Evolutionary conservation across 73 alveolate genomes (phyloP), one percentile per base, ranked within the genome.

Genomic region (Durusdinium trenchii): DNA sequence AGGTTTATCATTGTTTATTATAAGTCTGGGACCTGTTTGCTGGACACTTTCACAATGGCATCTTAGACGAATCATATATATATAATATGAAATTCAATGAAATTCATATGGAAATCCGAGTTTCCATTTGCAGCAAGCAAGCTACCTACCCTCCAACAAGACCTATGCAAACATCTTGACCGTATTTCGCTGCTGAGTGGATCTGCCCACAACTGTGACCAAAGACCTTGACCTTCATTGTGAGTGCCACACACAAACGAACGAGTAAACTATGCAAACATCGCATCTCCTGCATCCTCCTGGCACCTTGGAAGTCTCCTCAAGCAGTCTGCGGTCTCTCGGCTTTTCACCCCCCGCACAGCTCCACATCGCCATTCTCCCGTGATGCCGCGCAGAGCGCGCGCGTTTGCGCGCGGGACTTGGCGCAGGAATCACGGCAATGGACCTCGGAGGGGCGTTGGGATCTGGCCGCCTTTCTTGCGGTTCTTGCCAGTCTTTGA

Each of bases 361-460:
- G 86, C 60, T 76, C 86, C 16, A 76, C 45, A 51, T 40, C 60
- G 9, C 26, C 26, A 45, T 38, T 32, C 81, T 20, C n/a, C 81
- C 3, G 81, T 20, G 46, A 20, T 38, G 26, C 43, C n/a, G 81
- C 30, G n/a, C 9, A 3, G 43, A 20, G n/a, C n/a, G n/a, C n/a
- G n/a, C n/a, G n/a, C n/a, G n/a, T n/a, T n/a, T n/a, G n/a, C n/a
- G n/a, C n/a, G n/a, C n/a, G n/a, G n/a, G n/a, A n/a, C n/a, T n/a
- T n/a, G n/a, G 14, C 81, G 60, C 60, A 40, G 86, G 61, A n/a
- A 16, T 76, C 60, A 40, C 86, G 86, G 60, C 86, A 76, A 26
- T 57, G 86, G 42, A 76, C 84, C 84, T 71, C 51, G 10, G 1
- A 35, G 12, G 51, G 30, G 84, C 7, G 7, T 32, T n/a, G n/a